Base-by-base conservation (phyloP, 2,329 filamentous ascomycete genomes). In the Knufia petricola region DNA sequence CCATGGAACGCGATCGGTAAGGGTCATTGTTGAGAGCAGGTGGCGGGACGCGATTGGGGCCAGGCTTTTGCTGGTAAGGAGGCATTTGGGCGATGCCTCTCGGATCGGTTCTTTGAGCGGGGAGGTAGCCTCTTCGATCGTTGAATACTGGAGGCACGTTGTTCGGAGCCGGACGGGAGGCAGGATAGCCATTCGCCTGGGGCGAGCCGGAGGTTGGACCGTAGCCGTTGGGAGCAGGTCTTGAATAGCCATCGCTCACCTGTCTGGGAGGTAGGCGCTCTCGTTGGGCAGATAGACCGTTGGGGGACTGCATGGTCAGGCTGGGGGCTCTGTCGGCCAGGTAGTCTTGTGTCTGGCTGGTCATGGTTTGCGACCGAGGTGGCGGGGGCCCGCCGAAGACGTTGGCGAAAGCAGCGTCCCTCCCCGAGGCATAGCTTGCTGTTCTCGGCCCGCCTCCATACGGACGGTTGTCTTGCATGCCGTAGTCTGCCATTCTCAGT, bases 351-450 rank as follows among this genome's bases (percentile, higher is more conserved):
- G 83, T 76, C 55, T 87, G 82, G 49, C 85, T 88, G 55, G 83
- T 92, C 88, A 96, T 95, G 21, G 90, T 95, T 63, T 95, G 89
- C 50, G 89, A 94, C 65, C 92, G 84, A 39, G 86, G 80, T 40
- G 87, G 87, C 55, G 87, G 88, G 56, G 86, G 78, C 56, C 81
- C 82, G 59, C 90, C 92, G 65, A 96, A 98, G 64, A 96, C 96
- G 69, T 90, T 90, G 57, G 85, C 87, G 68, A 94, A 98, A 57
- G 90, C 92, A 58, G 87, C 87, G 78, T 98, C 89, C 70, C 92
- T 84, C 69, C 92, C 86, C 61, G 68, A 68, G 52, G 72, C 75
- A 63, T 78, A 74, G 54, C 68, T 67, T 51, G 64, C 64, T 53
- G 72, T 66, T 64, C 76, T 70, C 66, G 55, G 40, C 40, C 54